Conservation (phyloP, 352 stramenopile species). For the Peronosclerospora sorghi region DNA sequence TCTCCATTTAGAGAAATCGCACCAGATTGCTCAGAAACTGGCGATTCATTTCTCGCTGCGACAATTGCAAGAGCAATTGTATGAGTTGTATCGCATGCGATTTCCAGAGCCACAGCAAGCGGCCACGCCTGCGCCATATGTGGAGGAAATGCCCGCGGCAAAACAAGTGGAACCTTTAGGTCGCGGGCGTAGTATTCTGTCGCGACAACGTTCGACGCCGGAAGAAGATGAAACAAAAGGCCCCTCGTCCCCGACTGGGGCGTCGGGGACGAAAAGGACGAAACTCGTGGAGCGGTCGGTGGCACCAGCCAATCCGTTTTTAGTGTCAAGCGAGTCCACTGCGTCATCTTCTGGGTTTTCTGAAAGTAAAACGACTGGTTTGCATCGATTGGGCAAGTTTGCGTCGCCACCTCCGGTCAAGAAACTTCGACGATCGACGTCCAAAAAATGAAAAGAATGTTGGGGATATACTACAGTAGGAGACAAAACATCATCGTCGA, state of each 20-base stretch:
- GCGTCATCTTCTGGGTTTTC: conserved; percentile 5
- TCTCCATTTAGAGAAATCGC: conserved; percentile 69
- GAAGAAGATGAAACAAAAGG: conserved; percentile 6
- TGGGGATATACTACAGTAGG: too few species aligned
- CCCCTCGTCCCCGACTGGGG: conserved; percentile 3
- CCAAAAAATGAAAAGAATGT: conserved; percentile 22
- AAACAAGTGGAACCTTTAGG: conserved; percentile 21
- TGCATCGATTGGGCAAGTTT: conserved; percentile 59
- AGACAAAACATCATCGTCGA: too few species aligned
- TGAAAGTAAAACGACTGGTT: conserved; percentile 30
- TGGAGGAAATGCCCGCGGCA: conserved; percentile 5
- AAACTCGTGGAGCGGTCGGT: conserved; percentile 32
- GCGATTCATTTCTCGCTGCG: conserved; percentile 69
- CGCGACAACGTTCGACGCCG: conserved; percentile 16
- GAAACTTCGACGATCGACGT: conserved; percentile 24
- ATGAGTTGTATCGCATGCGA: conserved; percentile 53
- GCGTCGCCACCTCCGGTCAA: conserved; percentile 33
- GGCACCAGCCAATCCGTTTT: conserved; percentile 55
- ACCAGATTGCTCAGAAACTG: conserved; percentile 77
- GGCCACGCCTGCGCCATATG: too few species aligned
- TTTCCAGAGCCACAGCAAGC: conserved; percentile 36
- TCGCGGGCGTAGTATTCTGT: conserved; percentile 26
- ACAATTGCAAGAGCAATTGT: conserved; percentile 59
- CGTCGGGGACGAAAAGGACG: conserved; percentile 5
- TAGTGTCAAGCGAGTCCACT: conserved; percentile 26